Evolutionary conservation across 2,329 filamentous ascomycete species (phyloP).

Genomic region (Fusarium hainanense): DNA sequence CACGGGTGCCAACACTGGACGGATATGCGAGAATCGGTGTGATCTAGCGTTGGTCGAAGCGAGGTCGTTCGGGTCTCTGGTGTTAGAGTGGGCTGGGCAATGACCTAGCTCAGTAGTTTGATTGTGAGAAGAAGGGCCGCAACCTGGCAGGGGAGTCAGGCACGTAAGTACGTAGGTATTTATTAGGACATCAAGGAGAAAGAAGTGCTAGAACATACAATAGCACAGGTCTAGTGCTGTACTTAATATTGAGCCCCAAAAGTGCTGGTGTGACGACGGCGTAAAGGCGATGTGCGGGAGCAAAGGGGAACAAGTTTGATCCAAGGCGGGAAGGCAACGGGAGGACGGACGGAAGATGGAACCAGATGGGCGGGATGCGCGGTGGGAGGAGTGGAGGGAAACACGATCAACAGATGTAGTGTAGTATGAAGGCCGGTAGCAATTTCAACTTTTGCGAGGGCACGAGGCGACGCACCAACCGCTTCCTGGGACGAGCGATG

Average conservation of each 20-base stretch:
- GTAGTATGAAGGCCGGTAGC: background rate
- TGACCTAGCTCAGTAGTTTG: constrained; percentile 32
- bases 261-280: constrained; percentile 41
- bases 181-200: constrained; percentile 24
- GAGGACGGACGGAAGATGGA: constrained; percentile 44
- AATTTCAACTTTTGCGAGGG: constrained; percentile 40
- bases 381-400: constrained; percentile 36
- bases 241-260: constrained; percentile 22
- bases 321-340: constrained; percentile 41
- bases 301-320: constrained; percentile 40
- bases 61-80: constrained; percentile 33
- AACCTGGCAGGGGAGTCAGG: constrained; percentile 34
- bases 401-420: constrained; percentile 34
- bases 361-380: constrained; percentile 39
- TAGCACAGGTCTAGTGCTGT: constrained; percentile 15
- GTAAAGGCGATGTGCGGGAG: constrained; percentile 42
- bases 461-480: constrained; percentile 39
- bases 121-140: constrained; percentile 29
- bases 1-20: constrained; percentile 28
- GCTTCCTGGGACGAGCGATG: constrained; percentile 35
- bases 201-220: constrained; percentile 18
- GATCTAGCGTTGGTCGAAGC: constrained; percentile 38
- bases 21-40: constrained; percentile 38
- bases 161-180: constrained; percentile 38
- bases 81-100: constrained; percentile 28